A percentile compares a stretch with the other conserved stretches of the same genome.
These are phyloP conservation scores for Graphilbum ipis-grandicollis DNA, from an alignment of 2,329 filamentous ascomycete genomes.

Conservation along the genomic window DNA sequence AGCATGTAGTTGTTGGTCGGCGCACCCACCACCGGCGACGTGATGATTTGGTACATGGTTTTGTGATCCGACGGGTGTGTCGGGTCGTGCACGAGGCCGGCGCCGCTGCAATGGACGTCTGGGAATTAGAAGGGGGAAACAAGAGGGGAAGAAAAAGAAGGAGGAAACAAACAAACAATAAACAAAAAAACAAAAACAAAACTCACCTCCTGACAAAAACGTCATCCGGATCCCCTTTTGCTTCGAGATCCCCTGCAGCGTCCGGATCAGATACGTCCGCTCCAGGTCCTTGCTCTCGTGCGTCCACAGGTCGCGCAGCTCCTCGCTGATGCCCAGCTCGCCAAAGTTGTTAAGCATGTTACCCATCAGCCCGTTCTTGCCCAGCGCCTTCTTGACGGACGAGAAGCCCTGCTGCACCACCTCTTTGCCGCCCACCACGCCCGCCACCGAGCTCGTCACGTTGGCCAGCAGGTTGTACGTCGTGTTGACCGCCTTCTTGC, in stretches of 20 bases:
- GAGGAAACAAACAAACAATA: background rate
- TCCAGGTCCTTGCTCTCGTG: slow-evolving; percentile 96
- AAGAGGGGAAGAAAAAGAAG: background rate
- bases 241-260: slow-evolving; percentile 83
- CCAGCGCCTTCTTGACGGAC: slow-evolving; percentile 89
- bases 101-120: slow-evolving; percentile 81
- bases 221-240: slow-evolving; percentile 95
- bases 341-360: slow-evolving; percentile 91
- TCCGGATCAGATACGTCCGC: slow-evolving; percentile 88
- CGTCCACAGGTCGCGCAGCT: slow-evolving; percentile 93
- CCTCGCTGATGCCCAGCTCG: slow-evolving; percentile 86
- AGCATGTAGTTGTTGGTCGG: slow-evolving; percentile 74
- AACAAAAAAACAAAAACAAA: background rate
- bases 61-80: slow-evolving; percentile 86
- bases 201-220: slow-evolving; percentile 71
- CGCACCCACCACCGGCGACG: slow-evolving; percentile 78
- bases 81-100: slow-evolving; percentile 87
- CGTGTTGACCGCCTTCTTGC: slow-evolving; percentile 91
- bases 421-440: slow-evolving; percentile 87
- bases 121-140: background rate
- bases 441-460: slow-evolving; percentile 84
- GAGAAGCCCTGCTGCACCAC: slow-evolving; percentile 86
- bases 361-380: slow-evolving; percentile 90
- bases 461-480: slow-evolving; percentile 94
- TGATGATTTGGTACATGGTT: slow-evolving; percentile 94